Evolutionary conservation across 441 rosid species (phyloP).

Genomic region (Croton setiger): DNA sequence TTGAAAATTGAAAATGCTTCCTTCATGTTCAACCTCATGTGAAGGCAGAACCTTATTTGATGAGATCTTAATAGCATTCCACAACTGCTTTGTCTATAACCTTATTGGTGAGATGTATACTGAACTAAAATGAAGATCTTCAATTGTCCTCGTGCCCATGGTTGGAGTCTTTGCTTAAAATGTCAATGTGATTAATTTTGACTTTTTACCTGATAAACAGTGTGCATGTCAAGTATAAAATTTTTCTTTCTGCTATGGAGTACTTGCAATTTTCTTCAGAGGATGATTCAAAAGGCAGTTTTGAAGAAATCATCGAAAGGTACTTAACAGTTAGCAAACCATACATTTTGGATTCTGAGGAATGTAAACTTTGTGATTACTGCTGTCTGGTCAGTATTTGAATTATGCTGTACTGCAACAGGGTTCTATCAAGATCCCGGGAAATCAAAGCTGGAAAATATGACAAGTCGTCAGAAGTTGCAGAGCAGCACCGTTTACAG

Average conservation of each 20-base stretch:
- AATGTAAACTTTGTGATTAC: constrained; percentile 4
- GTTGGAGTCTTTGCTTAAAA: neutral
- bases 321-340: constrained; percentile 30
- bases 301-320: constrained; percentile 98
- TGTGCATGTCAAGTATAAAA: constrained; percentile 82
- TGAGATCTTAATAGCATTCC: neutral
- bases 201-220: constrained; percentile 34
- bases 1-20: neutral
- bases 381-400: constrained; percentile 18
- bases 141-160: neutral
- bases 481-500: constrained; percentile 91
- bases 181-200: constrained; percentile 14
- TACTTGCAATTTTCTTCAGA: constrained; percentile 75
- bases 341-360: constrained; percentile 13
- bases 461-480: constrained; percentile 76
- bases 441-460: constrained; percentile 75
- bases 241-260: constrained; percentile 93
- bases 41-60: neutral
- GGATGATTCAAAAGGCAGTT: constrained; percentile 81
- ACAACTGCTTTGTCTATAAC: constrained; percentile 2
- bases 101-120: neutral
- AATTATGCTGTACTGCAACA: constrained; percentile 32
- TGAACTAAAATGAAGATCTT: neutral
- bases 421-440: constrained; percentile 91
- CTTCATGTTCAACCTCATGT: neutral